A percentile compares a stretch with the other conserved stretches of the same genome.
Conservation (phyloP, 306 rosid species). For the Senna tora region DNA sequence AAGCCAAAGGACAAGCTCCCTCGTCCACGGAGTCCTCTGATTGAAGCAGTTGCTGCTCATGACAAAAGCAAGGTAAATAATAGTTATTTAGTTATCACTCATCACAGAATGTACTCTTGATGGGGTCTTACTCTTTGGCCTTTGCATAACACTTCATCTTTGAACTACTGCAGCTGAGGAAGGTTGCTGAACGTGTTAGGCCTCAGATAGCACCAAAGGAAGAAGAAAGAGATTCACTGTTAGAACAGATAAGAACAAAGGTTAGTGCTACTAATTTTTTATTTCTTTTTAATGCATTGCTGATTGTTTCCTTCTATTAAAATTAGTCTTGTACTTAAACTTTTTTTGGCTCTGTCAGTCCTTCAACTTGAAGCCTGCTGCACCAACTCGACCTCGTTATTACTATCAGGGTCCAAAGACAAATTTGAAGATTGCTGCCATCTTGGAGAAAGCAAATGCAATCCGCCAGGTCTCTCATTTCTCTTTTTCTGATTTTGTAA, state of each 20-base stretch:
- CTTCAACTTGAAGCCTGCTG: constrained; percentile 90
- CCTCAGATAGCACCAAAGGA: constrained; percentile 67
- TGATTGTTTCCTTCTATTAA: constrained; percentile 25
- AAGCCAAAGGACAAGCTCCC: constrained; percentile 60
- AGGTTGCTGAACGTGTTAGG: constrained; percentile 73
- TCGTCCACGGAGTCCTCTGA: constrained; percentile 73
- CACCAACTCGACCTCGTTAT: constrained; percentile 57
- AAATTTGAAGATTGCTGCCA: constrained; percentile 87
- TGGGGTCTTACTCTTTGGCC: constrained; percentile 36
- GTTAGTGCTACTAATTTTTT: constrained; percentile 50
- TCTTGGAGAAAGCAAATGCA: constrained; percentile 87
- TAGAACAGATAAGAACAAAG: constrained; percentile 89
- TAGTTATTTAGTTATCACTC: constrained; percentile 34
- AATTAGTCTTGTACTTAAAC: constrained; percentile 19
- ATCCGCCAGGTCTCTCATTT: constrained; percentile 84
- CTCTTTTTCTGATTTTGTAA: constrained; percentile 27
- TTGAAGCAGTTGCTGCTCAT: constrained; percentile 78
- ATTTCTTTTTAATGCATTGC: constrained; percentile 9
- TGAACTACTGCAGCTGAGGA: constrained; percentile 75
- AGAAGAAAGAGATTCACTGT: constrained; percentile 80
- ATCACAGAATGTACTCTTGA: constrained; percentile 28
- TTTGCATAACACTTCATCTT: constrained; percentile 35
- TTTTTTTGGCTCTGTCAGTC: constrained; percentile 54
- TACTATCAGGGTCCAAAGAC: constrained; percentile 78
- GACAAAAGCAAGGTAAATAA: constrained; percentile 90